These are phyloP conservation scores for Avena sativa DNA, from an alignment of 176 grass and related monocot genomes.

Conservation along the genomic window DNA sequence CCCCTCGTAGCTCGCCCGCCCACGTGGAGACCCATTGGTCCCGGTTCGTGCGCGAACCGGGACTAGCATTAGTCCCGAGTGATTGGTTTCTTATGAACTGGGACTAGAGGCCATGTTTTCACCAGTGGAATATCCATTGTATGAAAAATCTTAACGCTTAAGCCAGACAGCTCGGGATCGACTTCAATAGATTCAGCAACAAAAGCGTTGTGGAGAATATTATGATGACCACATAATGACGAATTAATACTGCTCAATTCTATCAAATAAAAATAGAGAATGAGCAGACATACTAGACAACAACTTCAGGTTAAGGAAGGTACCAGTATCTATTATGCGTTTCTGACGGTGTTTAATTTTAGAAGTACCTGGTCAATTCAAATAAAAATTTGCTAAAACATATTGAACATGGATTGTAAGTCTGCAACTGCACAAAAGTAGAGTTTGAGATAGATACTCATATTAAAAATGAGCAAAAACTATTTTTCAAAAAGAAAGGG, in stretches of 20 bases:
- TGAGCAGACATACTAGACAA: not conserved
- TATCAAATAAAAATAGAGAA: not conserved
- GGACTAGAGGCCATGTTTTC: too few species aligned
- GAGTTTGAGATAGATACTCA: not conserved
- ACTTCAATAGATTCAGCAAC: not conserved
- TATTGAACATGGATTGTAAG: not conserved
- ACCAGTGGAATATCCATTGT: not conserved
- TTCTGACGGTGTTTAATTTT: not conserved
- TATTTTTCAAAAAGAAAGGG: not conserved
- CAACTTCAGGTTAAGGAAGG: not conserved
- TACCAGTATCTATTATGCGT: not conserved
- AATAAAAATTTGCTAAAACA: not conserved
- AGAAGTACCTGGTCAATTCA: not conserved
- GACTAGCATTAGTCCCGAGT: too few species aligned
- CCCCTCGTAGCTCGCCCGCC: too few species aligned
- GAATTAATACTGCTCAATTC: not conserved
- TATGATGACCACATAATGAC: not conserved
- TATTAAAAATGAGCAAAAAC: not conserved
- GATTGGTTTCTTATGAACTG: too few species aligned
- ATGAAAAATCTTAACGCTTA: slow-evolving; percentile 51
- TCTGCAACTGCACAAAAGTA: not conserved
- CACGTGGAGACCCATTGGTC: too few species aligned
- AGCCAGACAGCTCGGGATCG: slow-evolving; percentile 38
- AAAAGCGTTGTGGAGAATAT: not conserved
- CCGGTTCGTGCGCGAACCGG: too few species aligned